A percentile compares a stretch with the other conserved stretches of the same genome.
These are phyloP conservation scores for Solanum chaucha DNA, from an alignment of 257 asterid genomes.

Conservation along the genomic window DNA sequence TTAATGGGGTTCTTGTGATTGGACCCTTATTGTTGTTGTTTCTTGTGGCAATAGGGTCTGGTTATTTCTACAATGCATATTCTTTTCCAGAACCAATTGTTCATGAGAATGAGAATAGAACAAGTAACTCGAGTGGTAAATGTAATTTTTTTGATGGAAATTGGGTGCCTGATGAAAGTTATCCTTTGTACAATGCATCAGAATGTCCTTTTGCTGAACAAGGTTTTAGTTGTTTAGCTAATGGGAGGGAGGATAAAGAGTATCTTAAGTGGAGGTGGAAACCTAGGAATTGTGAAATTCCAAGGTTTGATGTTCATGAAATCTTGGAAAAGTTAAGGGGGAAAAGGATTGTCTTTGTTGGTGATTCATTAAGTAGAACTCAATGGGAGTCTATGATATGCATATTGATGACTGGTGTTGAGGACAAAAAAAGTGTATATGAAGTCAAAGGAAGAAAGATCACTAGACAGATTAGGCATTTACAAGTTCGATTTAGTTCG, in stretches of 20 bases:
- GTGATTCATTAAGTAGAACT: constrained; percentile 85
- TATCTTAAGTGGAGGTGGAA: constrained; percentile 89
- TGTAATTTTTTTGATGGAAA: constrained; percentile 78
- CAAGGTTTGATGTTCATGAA: constrained; percentile 40
- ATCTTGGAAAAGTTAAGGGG: constrained; percentile 69
- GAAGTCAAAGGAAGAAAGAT: constrained; percentile 73
- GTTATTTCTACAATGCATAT: constrained; percentile 43
- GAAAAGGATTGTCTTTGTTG: constrained; percentile 79
- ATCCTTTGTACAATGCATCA: constrained; percentile 75
- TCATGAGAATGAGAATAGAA: constrained; percentile 8
- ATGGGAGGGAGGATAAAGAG: constrained; percentile 66
- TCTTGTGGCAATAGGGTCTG: constrained; percentile 52
- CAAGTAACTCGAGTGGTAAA: constrained; percentile 5
- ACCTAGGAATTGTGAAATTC: constrained; percentile 60
- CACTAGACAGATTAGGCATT: constrained; percentile 67
- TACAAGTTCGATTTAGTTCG: constrained; percentile 49
- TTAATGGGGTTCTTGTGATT: constrained; percentile 43
- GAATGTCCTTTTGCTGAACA: constrained; percentile 65
- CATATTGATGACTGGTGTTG: constrained; percentile 72
- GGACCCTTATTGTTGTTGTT: constrained; percentile 47
- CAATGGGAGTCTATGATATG: constrained; percentile 98
- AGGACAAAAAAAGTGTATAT: constrained; percentile 62
- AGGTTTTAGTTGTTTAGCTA: constrained; percentile 77
- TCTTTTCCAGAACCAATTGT: constrained; percentile 27
- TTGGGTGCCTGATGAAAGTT: constrained; percentile 71